A percentile compares a stretch with the other conserved stretches of the same genome.
Evolutionary conservation across 768 basidiomycete genomes (phyloP).

Genomic region (Termitomyces sp.): DNA sequence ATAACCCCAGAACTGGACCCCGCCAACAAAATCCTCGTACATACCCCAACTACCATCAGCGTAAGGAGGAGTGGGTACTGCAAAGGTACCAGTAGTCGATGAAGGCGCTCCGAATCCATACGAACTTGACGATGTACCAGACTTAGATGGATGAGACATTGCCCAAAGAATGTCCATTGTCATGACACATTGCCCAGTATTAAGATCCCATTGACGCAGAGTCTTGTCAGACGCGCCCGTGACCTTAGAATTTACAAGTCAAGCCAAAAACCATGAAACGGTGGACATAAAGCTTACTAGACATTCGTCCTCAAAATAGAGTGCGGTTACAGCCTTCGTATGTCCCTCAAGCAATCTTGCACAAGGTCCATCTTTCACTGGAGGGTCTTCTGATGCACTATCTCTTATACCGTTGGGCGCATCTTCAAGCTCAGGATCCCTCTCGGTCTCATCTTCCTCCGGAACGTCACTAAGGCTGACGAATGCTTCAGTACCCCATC

Average conservation of each 20-base stretch:
- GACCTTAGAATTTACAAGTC: constrained; percentile 49
- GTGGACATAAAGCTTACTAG: constrained; percentile 47
- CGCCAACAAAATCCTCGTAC: constrained; percentile 97
- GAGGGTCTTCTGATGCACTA: constrained; percentile 26
- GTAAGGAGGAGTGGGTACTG: constrained; percentile 81
- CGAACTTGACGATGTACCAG: constrained; percentile 33
- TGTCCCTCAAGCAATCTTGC: constrained; percentile 83
- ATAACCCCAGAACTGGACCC: constrained; percentile 98
- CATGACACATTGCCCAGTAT: constrained; percentile 95
- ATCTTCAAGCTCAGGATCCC: constrained; percentile 34
- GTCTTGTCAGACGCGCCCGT: constrained; percentile 99
- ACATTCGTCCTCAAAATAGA: constrained; percentile 95
- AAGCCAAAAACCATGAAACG: constrained; percentile 1
- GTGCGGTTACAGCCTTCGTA: constrained; percentile 83
- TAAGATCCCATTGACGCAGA: constrained; percentile 95
- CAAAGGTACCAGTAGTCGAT: constrained; percentile 60
- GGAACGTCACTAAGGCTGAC: constrained; percentile 57
- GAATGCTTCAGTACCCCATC: constrained; percentile 46
- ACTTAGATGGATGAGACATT: constrained; percentile 78
- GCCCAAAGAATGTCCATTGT: constrained; percentile 99
- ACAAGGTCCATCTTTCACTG: constrained; percentile 54
- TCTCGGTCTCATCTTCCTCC: constrained; percentile 58
- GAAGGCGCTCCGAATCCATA: constrained; percentile 42
- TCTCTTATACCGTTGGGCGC: constrained; percentile 35
- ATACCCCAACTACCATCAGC: constrained; percentile 91